Evolutionary conservation across 2,329 filamentous ascomycete species (phyloP).

Genomic region (Clonostachys chloroleuca): DNA sequence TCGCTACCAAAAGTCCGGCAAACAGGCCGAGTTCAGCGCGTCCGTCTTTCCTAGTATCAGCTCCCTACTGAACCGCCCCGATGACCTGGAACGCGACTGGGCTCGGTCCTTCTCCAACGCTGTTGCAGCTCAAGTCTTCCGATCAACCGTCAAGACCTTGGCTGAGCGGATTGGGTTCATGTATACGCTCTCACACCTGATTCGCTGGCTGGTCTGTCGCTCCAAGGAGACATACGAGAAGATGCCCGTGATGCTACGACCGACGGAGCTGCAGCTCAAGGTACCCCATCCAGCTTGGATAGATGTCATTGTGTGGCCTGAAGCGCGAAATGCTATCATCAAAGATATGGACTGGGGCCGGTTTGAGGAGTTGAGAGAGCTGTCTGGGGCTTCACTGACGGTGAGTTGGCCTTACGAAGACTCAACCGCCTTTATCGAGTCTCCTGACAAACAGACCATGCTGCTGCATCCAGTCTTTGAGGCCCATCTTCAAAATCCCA

Average conservation of each 20-base stretch:
- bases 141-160: constrained; percentile 4
- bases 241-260: constrained; percentile 12
- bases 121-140: constrained; percentile 8
- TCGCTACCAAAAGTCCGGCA: too few species aligned
- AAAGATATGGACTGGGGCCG: constrained; percentile 4
- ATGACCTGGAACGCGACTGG: neutral
- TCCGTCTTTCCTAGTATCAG: constrained; percentile 14
- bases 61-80: constrained; percentile 11
- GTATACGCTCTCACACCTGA: constrained; percentile 7
- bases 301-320: constrained; percentile 12
- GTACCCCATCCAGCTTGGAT: constrained; percentile 16
- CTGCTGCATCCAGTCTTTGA: neutral
- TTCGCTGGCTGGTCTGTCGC: constrained; percentile 13
- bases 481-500: neutral
- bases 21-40: neutral
- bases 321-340: constrained; percentile 10
- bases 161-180: constrained; percentile 11
- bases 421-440: neutral
- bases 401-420: neutral
- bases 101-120: constrained; percentile 4
- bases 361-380: neutral
- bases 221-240: constrained; percentile 13
- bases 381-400: neutral
- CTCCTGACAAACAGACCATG: neutral
- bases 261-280: constrained; percentile 13